Evolutionary conservation across 129 eudicot species (phyloP).

Genomic region (Tanacetum coccineum): DNA sequence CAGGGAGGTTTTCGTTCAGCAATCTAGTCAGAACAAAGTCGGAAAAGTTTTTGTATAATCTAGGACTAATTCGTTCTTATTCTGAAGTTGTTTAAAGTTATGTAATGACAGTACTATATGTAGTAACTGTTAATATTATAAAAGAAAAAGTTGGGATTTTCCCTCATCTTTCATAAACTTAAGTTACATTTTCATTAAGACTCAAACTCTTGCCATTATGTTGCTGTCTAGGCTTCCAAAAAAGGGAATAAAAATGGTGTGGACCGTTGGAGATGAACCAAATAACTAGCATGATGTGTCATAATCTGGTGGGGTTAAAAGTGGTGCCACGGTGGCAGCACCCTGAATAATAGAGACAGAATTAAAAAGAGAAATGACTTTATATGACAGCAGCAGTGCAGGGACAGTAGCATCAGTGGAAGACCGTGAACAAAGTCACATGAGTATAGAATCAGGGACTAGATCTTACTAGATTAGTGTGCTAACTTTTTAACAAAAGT

Average conservation of each 20-base stretch:
- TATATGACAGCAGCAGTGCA: conserved; percentile 12
- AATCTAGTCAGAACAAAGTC: conserved; percentile 53
- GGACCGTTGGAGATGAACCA: not conserved
- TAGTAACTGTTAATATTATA: conserved; percentile 6
- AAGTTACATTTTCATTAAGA: no score
- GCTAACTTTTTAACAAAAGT: not conserved
- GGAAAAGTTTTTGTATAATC: conserved; percentile 59
- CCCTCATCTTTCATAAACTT: no score
- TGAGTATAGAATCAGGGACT: conserved; percentile 20
- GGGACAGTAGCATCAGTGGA: conserved; percentile 13
- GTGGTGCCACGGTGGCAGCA: conserved; percentile 13
- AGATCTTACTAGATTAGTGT: conserved; percentile 24
- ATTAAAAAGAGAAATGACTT: conserved; percentile 5
- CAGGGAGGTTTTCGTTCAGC: conserved; percentile 50
- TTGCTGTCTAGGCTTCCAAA: not conserved
- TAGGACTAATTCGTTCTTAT: conserved; percentile 68
- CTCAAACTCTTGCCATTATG: no score
- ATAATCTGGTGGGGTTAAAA: conserved; percentile 20
- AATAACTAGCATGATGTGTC: conserved; percentile 3
- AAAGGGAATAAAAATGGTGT: not conserved
- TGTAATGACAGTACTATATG: not conserved
- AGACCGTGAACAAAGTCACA: conserved; percentile 28
- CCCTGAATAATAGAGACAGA: conserved; percentile 21
- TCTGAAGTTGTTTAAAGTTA: conserved; percentile 37
- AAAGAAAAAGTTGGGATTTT: not conserved